Evolutionary conservation across 179 eudicot species (phyloP).

Genomic region (Beta macrorhiza): DNA sequence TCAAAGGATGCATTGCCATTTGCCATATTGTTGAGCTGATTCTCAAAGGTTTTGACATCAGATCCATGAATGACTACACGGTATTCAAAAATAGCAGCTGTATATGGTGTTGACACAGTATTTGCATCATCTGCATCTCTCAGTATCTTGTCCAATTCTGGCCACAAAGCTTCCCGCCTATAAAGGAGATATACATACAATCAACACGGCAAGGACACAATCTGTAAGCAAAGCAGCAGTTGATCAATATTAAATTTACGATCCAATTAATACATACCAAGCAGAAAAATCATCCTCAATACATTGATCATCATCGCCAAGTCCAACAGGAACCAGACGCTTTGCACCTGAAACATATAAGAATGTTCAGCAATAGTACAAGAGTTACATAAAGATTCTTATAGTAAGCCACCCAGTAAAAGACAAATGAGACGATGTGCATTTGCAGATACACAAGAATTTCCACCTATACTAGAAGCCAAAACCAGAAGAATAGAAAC

Average conservation of each 20-base stretch:
- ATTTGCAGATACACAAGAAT: neutral
- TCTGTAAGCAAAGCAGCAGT: constrained; percentile 11
- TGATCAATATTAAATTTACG: neutral
- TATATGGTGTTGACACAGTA: constrained; percentile 71
- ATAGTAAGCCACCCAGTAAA: neutral
- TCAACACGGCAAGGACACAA: neutral
- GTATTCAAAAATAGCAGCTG: constrained; percentile 75
- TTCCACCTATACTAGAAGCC: neutral
- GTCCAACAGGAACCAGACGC: constrained; percentile 70
- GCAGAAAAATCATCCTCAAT: constrained; percentile 92
- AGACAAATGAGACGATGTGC: neutral
- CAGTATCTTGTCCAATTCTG: constrained; percentile 77
- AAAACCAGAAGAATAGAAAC: neutral
- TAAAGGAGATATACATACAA: constrained; percentile 9
- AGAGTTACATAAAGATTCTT: neutral
- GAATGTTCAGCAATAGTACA: constrained; percentile 6
- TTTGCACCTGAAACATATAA: constrained; percentile 57
- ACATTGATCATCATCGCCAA: constrained; percentile 88
- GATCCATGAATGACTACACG: constrained; percentile 61
- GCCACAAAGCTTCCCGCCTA: constrained; percentile 87
- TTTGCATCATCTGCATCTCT: constrained; percentile 55
- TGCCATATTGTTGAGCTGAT: constrained; percentile 38
- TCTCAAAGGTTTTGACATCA: constrained; percentile 34
- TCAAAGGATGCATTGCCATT: constrained; percentile 72
- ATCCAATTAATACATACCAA: constrained; percentile 42